Evolutionary conservation across 2,329 filamentous ascomycete genomes (phyloP).

Genomic region (Onygenales sp.): DNA sequence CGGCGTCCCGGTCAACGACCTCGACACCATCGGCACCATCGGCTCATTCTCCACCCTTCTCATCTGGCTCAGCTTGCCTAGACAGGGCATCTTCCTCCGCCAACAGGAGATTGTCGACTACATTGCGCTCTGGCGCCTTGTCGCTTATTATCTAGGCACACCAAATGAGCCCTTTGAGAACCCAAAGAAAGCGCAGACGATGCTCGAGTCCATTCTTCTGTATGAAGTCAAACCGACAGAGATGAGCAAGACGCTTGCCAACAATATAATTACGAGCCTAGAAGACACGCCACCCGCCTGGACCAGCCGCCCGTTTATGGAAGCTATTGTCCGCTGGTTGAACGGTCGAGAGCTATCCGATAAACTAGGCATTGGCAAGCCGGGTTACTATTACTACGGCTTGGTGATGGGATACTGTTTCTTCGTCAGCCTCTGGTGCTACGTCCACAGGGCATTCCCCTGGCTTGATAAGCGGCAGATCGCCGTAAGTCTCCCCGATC

Average conservation of each 20-base stretch:
- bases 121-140: slow-evolving; percentile 65
- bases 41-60: slow-evolving; percentile 58
- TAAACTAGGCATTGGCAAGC: slow-evolving; percentile 48
- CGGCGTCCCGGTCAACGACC: slow-evolving; percentile 64
- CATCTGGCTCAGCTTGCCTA: slow-evolving; percentile 59
- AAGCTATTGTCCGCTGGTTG: slow-evolving; percentile 58
- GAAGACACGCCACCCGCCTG: slow-evolving; percentile 56
- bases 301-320: slow-evolving; percentile 56
- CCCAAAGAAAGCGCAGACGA: slow-evolving; percentile 45
- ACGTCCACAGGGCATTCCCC: slow-evolving; percentile 39
- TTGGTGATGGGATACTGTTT: slow-evolving; percentile 57
- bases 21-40: slow-evolving; percentile 65
- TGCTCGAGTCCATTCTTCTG: slow-evolving; percentile 59
- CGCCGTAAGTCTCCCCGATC: slow-evolving; percentile 23
- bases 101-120: slow-evolving; percentile 58
- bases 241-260: slow-evolving; percentile 56
- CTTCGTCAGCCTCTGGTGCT: slow-evolving; percentile 48
- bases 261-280: slow-evolving; percentile 65
- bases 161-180: slow-evolving; percentile 53
- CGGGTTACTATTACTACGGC: slow-evolving; percentile 48
- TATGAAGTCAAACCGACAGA: slow-evolving; percentile 58
- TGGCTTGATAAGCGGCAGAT: slow-evolving; percentile 45
- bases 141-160: slow-evolving; percentile 61
- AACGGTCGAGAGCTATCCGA: slow-evolving; percentile 57
- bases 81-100: slow-evolving; percentile 60